These are phyloP conservation scores for Ceratobasidium sp. DNA, from an alignment of 1,284 basidiomycete species.

Conservation along the genomic window DNA sequence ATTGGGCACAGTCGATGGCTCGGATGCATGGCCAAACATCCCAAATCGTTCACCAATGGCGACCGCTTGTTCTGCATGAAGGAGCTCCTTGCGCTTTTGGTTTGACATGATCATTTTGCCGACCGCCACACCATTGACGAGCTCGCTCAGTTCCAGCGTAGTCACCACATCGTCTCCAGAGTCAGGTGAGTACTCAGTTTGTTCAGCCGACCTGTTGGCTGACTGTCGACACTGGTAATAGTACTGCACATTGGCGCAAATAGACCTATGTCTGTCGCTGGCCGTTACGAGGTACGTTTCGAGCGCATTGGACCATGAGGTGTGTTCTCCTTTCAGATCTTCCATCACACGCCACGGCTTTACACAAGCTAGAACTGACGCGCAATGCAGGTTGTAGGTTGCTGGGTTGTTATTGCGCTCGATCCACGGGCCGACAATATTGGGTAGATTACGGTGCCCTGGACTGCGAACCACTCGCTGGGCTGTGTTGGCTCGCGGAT, in stretches of 20 bases:
- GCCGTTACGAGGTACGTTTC: background rate
- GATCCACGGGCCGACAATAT: constrained; percentile 19
- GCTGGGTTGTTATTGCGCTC: background rate
- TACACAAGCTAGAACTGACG: constrained; percentile 4
- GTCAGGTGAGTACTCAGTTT: too few relatives aligned
- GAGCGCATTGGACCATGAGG: constrained; percentile 11
- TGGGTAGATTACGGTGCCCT: constrained; percentile 8
- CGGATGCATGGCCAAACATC: background rate
- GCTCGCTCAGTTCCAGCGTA: background rate
- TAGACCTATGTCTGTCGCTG: background rate
- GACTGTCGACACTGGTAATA: constrained; percentile 29
- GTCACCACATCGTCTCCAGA: background rate
- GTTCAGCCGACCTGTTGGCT: background rate
- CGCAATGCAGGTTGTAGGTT: background rate
- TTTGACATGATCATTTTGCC: background rate
- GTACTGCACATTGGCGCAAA: constrained; percentile 25
- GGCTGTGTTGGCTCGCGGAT: background rate
- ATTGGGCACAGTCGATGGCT: background rate
- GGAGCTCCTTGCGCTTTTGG: background rate
- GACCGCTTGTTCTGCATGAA: background rate
- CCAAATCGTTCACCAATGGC: background rate
- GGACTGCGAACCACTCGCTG: background rate
- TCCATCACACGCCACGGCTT: constrained; percentile 34
- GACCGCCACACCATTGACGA: background rate
- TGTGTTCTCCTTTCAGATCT: background rate